These are phyloP conservation scores for Kluyveromyces starmeri DNA, from an alignment of 805 yeast genomes.

Conservation along the genomic window DNA sequence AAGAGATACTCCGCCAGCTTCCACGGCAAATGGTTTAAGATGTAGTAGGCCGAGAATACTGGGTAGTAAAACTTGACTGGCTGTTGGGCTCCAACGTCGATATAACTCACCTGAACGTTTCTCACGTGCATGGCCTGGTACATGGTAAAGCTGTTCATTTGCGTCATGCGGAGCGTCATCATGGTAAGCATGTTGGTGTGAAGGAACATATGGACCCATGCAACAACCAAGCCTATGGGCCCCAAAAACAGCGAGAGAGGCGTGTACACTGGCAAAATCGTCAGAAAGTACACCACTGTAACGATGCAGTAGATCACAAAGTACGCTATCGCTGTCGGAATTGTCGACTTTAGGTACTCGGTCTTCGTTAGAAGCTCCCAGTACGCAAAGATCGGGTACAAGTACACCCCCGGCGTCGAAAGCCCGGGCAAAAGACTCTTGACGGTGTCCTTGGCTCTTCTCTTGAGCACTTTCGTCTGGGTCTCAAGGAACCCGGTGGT, in stretches of 20 bases:
- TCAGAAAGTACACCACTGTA: slow-evolving; percentile 21
- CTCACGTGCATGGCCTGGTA: slow-evolving; percentile 10
- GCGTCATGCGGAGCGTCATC: slow-evolving; percentile 26
- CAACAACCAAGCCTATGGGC: slow-evolving; percentile 22
- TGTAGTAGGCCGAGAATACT: slow-evolving; percentile 18
- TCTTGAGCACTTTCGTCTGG: slow-evolving; percentile 8
- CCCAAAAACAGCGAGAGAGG: slow-evolving; percentile 23
- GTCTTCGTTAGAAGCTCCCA: slow-evolving; percentile 3
- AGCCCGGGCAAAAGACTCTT: slow-evolving; percentile 19
- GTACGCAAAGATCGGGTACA: slow-evolving; percentile 16
- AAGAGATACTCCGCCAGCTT: slow-evolving; percentile 14
- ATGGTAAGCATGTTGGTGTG: slow-evolving; percentile 26
- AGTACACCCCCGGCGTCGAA: slow-evolving; percentile 16
- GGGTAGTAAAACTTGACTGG: slow-evolving; percentile 26
- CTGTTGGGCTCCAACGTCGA: slow-evolving; percentile 5
- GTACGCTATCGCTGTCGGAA: slow-evolving; percentile 11
- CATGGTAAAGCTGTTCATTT: slow-evolving; percentile 15
- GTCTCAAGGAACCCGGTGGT: slow-evolving; percentile 12
- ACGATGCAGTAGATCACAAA: slow-evolving; percentile 14
- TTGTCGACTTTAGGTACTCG: slow-evolving; percentile 1
- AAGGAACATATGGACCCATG: slow-evolving; percentile 22
- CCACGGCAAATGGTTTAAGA: slow-evolving; percentile 24
- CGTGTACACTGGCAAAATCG: slow-evolving; percentile 25
- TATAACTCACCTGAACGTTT: slow-evolving; percentile 10
- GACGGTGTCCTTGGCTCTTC: slow-evolving; percentile 9